phyloP scores from a whole-genome alignment of 257 asterid genomes.

The Primulina eburnea region DNA sequence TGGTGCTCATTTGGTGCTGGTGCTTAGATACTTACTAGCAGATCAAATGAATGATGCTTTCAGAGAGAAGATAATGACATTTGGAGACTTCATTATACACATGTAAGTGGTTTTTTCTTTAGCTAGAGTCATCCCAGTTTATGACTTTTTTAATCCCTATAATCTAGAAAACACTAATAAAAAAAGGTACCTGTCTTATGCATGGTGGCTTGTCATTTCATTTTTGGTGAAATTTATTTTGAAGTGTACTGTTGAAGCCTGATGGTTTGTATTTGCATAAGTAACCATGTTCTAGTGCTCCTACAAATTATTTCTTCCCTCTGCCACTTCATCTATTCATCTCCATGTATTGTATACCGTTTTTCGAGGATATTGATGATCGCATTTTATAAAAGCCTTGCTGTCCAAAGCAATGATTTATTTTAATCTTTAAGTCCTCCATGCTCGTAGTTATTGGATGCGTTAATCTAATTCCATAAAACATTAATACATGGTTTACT shows the following conservation, averaged over 20 bases:
- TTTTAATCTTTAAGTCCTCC: neutral
- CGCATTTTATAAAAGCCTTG: too few species aligned
- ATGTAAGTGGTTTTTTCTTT: constrained; percentile 53
- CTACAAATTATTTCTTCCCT: neutral
- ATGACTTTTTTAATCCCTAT: constrained; percentile 20
- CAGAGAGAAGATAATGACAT: constrained; percentile 76
- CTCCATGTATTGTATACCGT: too few species aligned
- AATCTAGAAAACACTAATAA: neutral
- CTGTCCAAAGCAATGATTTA: too few species aligned
- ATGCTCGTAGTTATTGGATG: neutral
- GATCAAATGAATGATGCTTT: constrained; percentile 83
- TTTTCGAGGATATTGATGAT: too few species aligned
- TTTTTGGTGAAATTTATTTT: neutral
- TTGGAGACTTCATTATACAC: constrained; percentile 93
- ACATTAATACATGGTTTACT: neutral
- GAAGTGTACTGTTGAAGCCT: constrained; percentile 9
- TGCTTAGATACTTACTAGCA: constrained; percentile 72
- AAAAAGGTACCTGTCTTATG: neutral
- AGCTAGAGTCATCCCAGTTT: constrained; percentile 12
- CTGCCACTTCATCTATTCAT: neutral
- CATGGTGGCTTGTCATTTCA: neutral
- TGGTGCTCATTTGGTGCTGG: constrained; percentile 98
- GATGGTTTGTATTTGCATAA: neutral
- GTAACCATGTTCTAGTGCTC: neutral
- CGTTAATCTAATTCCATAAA: neutral